These are phyloP conservation scores for Tricholoma sp. DNA, from an alignment of 768 basidiomycete genomes.

Conservation along the genomic window DNA sequence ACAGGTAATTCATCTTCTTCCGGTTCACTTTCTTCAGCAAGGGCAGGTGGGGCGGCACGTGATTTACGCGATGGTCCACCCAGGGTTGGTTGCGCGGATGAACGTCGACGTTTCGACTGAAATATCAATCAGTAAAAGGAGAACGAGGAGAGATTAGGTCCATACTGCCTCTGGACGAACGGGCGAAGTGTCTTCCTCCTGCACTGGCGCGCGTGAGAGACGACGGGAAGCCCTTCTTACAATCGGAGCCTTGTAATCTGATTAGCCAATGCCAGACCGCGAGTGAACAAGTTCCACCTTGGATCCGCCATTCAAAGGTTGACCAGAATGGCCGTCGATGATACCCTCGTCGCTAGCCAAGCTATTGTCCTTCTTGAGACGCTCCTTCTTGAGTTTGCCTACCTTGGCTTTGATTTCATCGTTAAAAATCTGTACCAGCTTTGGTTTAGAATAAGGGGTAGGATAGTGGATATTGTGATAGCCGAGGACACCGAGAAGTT, in stretches of 20 bases:
- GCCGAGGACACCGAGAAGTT: conserved; percentile 70
- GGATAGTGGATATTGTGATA: conserved; percentile 76
- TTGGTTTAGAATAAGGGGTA: conserved; percentile 70
- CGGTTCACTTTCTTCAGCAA: conserved; percentile 74
- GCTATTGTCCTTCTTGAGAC: conserved; percentile 61
- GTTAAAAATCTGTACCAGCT: conserved; percentile 72
- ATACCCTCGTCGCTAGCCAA: conserved; percentile 80
- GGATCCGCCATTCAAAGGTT: conserved; percentile 35
- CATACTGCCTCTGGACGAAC: conserved; percentile 53
- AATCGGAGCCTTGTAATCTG: conserved; percentile 15
- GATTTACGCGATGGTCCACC: conserved; percentile 40
- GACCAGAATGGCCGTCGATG: conserved; percentile 76
- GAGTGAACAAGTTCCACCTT: neutral
- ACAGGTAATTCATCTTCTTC: conserved; percentile 58
- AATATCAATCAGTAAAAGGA: conserved; percentile 5
- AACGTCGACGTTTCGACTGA: conserved; percentile 75
- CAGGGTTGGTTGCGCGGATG: conserved; percentile 70
- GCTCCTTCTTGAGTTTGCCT: conserved; percentile 55
- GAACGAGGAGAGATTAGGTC: conserved; percentile 6
- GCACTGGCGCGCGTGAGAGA: conserved; percentile 50
- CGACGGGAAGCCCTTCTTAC: conserved; percentile 59
- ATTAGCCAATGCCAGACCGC: neutral
- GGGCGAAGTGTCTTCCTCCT: conserved; percentile 38
- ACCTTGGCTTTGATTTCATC: conserved; percentile 64
- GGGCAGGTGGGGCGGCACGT: conserved; percentile 34